Evolutionary conservation across 345 rosid genomes (phyloP), one percentile per base, ranked within the genome.

Genomic region (Citrus glauca): DNA sequence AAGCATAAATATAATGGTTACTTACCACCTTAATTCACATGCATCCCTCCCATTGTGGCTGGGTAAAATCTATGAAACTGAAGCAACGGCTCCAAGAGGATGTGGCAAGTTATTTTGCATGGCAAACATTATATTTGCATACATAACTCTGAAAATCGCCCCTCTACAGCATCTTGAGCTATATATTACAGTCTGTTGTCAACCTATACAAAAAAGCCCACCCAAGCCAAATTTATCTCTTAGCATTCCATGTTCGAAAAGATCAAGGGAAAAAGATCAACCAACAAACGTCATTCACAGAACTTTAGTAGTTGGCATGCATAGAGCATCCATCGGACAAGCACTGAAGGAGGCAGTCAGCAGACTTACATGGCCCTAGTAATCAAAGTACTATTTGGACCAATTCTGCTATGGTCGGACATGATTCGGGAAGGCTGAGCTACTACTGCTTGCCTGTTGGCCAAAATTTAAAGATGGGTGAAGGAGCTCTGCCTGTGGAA

Each of bases 401-500:
- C 71, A 76, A 55, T 80, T 37, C 64, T 77, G 79, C 78, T 82
- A 86, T 59, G 87, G 93, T 77, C 75, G 85, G 79, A 74, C 62
- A 78, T 30, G 81, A 72, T 77, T 83, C 7, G 88, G 85, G 86
- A 82, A 79, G 67, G 76, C 83, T 22, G 91, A 87, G 84, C 92
- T 89, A 84, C 95, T 88, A 70, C 91, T 81, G 85, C 91, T 89
- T 42, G 93, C 91, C 79, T 88, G 93, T 38, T 82, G 89, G 53
- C 87, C 87, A 69, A 74, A 84, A 83, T 81, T 81, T 64, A 77
- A 37, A 81, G 77, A 33, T 37, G 93, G 91, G 72, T 61, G 86
- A 81, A 96, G 98, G 71, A 96, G 94, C 84, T 96, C 99, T 38
- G 98, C 98, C 82, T 92, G 94, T 45, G 97, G 91, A 79, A 94